These are phyloP conservation scores for Mollisia scopiformis DNA, from an alignment of 2,329 filamentous ascomycete species.

Conservation along the genomic window DNA sequence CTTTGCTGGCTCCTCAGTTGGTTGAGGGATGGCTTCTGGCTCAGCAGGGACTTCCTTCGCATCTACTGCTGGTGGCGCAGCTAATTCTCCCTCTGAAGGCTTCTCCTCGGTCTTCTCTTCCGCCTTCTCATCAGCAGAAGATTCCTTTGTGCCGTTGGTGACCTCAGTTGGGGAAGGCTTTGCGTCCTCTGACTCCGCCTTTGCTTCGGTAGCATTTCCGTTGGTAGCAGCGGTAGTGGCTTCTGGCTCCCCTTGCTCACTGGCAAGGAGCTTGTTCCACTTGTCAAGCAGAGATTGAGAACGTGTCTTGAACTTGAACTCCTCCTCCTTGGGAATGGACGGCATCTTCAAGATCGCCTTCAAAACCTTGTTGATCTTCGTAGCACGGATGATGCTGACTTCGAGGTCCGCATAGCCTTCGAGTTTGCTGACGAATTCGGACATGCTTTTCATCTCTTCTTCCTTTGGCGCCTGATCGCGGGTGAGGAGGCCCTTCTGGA, in stretches of 20 bases:
- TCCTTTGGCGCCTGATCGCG: conserved; percentile 85
- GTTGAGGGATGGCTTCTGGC: neutral
- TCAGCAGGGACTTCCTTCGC: conserved; percentile 20
- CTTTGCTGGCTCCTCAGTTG: conserved; percentile 25
- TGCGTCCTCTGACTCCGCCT: conserved; percentile 36
- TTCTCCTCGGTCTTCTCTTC: conserved; percentile 45
- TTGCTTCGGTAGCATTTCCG: conserved; percentile 42
- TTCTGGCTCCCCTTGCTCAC: conserved; percentile 47
- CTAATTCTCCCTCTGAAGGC: conserved; percentile 40
- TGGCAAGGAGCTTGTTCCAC: conserved; percentile 84
- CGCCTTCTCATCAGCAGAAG: conserved; percentile 40
- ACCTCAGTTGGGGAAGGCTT: conserved; percentile 30
- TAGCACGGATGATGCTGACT: conserved; percentile 82
- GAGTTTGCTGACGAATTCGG: conserved; percentile 76
- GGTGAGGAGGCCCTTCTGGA: conserved; percentile 91
- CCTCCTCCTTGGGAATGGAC: conserved; percentile 83
- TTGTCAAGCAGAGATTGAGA: conserved; percentile 79
- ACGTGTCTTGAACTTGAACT: conserved; percentile 86
- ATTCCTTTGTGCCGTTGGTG: conserved; percentile 35
- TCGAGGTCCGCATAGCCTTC: conserved; percentile 83
- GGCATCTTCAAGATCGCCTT: conserved; percentile 87
- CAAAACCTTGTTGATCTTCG: conserved; percentile 98
- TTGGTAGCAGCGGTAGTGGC: conserved; percentile 39
- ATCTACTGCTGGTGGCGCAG: conserved; percentile 36
- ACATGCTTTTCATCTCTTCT: conserved; percentile 80